Base-by-base conservation (phyloP, 2,329 filamentous ascomycete species). In the Diaporthe ilicicola region DNA sequence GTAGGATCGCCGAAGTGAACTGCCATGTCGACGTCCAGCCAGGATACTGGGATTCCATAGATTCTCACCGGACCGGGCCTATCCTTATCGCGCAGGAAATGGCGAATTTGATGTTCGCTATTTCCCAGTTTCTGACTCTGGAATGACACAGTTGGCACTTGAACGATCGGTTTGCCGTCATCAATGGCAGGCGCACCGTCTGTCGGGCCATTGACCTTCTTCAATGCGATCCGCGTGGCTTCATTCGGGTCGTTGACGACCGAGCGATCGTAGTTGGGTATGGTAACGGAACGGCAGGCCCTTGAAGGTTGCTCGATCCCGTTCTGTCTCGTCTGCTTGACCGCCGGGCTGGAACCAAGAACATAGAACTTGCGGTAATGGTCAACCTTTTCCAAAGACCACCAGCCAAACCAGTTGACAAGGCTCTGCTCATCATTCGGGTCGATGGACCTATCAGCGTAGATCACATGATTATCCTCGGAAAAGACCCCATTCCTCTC, bases 381-480 rank as follows among this genome's bases (percentile, higher is more conserved):
- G 70, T 89, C 84, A 44, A 88, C 75, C 37, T 85, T 84, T 69
- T 78, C 72, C 39, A 82, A 79, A 0, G 88, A 82, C 89, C 89
- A 91, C 78, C 83, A 87, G 1, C 86, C 88, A 76, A 90, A 91
- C 86, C 88, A 91, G 73, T 90, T 88, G 12, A 91, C 84, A 34
- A 92, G 79, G 70, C 86, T 89, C 75, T 90, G 87, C 75, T 92
- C 90, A 72, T 91, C 89, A 68, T 88, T 87, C 0, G 84, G 81
- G 69, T 90, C 85, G 55, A 91, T 87, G 1, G 73, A 77, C 4
- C 80, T 75, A 17, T 84, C 83, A 0, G 85, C 86, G 76, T 83
- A 85, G 2, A 86, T 76, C 7, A 90, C 74, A 4, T 83, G 80
- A 27, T 76, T 78, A 8, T 76, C 73, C 7, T 81, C 78, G 69